Evolutionary conservation across 2,329 filamentous ascomycete species (phyloP).

Genomic region (Pseudogymnoascus sp.): DNA sequence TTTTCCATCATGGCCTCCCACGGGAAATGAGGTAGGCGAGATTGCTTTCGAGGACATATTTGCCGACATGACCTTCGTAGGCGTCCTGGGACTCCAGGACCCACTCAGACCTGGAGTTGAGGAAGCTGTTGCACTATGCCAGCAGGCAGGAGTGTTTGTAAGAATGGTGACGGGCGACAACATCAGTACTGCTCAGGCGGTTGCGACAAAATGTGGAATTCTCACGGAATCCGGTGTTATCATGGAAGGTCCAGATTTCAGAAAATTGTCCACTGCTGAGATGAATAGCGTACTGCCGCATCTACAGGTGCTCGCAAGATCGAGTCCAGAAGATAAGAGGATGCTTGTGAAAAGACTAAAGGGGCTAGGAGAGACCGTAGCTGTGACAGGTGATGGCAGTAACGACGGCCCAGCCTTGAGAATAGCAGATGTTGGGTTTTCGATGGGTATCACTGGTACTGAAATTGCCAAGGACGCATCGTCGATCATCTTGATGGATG

Average conservation of each 20-base stretch:
- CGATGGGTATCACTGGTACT: conserved; percentile 79
- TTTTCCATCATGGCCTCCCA: conserved; percentile 29
- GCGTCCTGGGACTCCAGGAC: conserved; percentile 73
- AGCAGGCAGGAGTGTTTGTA: conserved; percentile 68
- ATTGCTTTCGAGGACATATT: not conserved
- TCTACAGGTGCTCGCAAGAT: conserved; percentile 64
- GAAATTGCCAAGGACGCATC: conserved; percentile 39
- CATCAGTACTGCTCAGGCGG: conserved; percentile 67
- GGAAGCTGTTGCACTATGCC: conserved; percentile 63
- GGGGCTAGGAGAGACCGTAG: conserved; percentile 66
- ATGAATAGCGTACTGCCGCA: conserved; percentile 60
- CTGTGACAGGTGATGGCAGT: conserved; percentile 75
- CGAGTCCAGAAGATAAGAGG: conserved; percentile 69
- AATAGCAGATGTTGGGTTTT: conserved; percentile 74
- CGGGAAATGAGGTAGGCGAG: not conserved
- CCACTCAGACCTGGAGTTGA: conserved; percentile 65
- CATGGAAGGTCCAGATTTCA: conserved; percentile 72
- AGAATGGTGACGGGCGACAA: conserved; percentile 80
- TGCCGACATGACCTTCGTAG: conserved; percentile 54
- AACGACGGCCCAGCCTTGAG: conserved; percentile 77
- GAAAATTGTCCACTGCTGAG: conserved; percentile 57
- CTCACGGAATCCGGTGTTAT: conserved; percentile 58
- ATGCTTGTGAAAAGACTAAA: conserved; percentile 64
- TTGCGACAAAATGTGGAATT: conserved; percentile 72
- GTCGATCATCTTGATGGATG: conserved; percentile 79